These are phyloP conservation scores for Oryza glumipatula DNA, from an alignment of 176 grass and related monocot genomes.

Conservation along the genomic window DNA sequence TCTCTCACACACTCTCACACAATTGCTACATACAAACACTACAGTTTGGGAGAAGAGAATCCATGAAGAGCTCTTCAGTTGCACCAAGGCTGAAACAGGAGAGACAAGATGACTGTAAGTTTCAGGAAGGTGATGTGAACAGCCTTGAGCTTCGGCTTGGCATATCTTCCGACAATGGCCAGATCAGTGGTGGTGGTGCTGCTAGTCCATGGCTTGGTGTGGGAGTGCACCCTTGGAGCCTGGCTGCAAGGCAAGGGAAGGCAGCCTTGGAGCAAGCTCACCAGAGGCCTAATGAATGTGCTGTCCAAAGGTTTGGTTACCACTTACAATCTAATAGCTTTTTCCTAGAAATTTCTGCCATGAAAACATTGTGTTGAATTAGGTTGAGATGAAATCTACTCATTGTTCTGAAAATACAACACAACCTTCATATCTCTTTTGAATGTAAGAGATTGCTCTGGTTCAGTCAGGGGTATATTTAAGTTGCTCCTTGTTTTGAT, in stretches of 20 bases:
- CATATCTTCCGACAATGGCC: conserved; percentile 52
- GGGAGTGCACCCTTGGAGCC: conserved; percentile 55
- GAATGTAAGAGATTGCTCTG: background rate
- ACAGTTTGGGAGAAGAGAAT: conserved; percentile 32
- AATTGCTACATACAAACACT: background rate
- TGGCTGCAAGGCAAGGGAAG: conserved; percentile 58
- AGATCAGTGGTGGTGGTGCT: background rate
- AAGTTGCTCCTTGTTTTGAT: background rate
- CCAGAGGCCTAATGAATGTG: conserved; percentile 34
- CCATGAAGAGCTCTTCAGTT: conserved; percentile 52
- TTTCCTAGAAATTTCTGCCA: background rate
- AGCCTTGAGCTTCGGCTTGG: conserved; percentile 74
- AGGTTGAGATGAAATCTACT: conserved; percentile 16
- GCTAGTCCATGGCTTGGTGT: conserved; percentile 43
- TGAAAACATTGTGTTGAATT: conserved; percentile 3
- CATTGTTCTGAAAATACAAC: background rate
- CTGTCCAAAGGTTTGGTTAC: conserved; percentile 47
- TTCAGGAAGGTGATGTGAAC: conserved; percentile 25
- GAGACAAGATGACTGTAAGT: conserved; percentile 18
- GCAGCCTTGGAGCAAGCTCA: conserved; percentile 51
- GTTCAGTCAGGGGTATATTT: background rate
- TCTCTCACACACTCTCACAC: conserved; percentile 40
- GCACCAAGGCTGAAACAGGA: conserved; percentile 43
- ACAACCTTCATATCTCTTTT: background rate
- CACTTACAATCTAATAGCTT: background rate